Conservation (phyloP, 2,329 filamentous ascomycete genomes). For the Lasiodiplodia citricola region DNA sequence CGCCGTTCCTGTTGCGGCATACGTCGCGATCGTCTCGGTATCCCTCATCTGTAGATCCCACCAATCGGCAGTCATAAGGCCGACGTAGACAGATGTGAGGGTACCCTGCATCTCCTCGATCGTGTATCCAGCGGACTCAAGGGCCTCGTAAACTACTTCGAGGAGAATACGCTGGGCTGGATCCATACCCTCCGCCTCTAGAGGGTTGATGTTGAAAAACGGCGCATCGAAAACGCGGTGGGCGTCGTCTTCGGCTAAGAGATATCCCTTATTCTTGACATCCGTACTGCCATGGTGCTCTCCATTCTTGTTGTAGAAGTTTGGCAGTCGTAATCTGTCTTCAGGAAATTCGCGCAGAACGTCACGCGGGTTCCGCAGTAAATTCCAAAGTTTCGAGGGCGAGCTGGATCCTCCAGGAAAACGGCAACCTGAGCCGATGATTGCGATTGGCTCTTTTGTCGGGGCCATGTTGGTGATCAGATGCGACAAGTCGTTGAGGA, state of each 20-base stretch:
- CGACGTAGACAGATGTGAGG: conserved; percentile 29
- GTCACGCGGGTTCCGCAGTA: conserved; percentile 37
- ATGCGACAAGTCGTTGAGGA: neutral
- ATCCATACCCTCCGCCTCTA: conserved; percentile 36
- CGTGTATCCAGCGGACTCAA: conserved; percentile 29
- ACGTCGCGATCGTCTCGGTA: conserved; percentile 28
- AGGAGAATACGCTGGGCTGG: conserved; percentile 33
- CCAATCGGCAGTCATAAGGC: conserved; percentile 29
- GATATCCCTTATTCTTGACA: conserved; percentile 26
- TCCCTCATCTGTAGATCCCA: conserved; percentile 30
- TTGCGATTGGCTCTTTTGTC: conserved; percentile 36
- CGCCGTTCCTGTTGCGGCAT: conserved; percentile 30
- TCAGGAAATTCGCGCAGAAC: conserved; percentile 38
- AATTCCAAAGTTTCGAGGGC: conserved; percentile 43
- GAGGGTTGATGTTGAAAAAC: conserved; percentile 39
- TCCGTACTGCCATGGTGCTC: conserved; percentile 5
- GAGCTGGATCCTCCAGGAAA: conserved; percentile 41
- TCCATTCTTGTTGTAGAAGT: conserved; percentile 30
- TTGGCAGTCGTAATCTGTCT: conserved; percentile 27
- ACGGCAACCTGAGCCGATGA: conserved; percentile 46
- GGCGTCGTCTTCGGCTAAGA: conserved; percentile 30
- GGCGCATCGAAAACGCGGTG: conserved; percentile 36
- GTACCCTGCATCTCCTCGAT: conserved; percentile 26
- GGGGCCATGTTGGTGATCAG: neutral
- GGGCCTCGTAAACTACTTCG: conserved; percentile 31